Percentiles rank a stretch among this genome's conserved stretches.
These are phyloP conservation scores for Prinsepia uniflora DNA, from an alignment of 306 rosid genomes.

Conservation along the genomic window DNA sequence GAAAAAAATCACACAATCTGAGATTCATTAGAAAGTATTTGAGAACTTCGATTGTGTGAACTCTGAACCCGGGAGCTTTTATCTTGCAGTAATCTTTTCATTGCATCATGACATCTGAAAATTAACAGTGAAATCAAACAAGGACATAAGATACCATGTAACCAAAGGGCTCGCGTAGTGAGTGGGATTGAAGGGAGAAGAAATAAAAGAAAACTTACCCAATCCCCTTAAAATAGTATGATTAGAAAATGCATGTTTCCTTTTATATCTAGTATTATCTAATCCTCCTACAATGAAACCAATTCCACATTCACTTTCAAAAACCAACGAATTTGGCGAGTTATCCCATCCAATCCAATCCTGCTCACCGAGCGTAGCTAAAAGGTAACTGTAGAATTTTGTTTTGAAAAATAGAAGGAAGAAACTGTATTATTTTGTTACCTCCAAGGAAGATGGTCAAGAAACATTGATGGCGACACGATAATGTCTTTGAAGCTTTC, in stretches of 20 bases:
- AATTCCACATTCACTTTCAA: too few relatives aligned
- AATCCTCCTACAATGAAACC: too few relatives aligned
- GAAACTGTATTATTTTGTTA: constrained; percentile 16
- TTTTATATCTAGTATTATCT: too few relatives aligned
- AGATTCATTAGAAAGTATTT: neutral
- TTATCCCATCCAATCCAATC: too few relatives aligned
- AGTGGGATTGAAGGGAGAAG: neutral
- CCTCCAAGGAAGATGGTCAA: constrained; percentile 99
- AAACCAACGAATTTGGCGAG: too few relatives aligned
- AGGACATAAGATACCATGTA: neutral
- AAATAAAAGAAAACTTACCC: neutral
- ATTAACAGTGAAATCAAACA: neutral
- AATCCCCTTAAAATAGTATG: too few relatives aligned
- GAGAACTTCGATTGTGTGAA: constrained; percentile 1
- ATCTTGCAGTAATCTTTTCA: constrained; percentile 22
- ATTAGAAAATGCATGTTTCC: too few relatives aligned
- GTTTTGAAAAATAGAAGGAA: too few relatives aligned
- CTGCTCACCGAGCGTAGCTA: too few relatives aligned
- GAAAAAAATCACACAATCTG: neutral
- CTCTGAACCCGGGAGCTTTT: neutral
- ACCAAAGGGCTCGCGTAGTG: too few relatives aligned
- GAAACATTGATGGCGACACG: constrained; percentile 89
- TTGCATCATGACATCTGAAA: constrained; percentile 30
- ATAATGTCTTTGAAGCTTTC: constrained; percentile 74
- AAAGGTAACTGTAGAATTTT: neutral